phyloP scores from a whole-genome alignment of 495 filamentous ascomycete species.

The Pseudotulostoma volvatum region DNA sequence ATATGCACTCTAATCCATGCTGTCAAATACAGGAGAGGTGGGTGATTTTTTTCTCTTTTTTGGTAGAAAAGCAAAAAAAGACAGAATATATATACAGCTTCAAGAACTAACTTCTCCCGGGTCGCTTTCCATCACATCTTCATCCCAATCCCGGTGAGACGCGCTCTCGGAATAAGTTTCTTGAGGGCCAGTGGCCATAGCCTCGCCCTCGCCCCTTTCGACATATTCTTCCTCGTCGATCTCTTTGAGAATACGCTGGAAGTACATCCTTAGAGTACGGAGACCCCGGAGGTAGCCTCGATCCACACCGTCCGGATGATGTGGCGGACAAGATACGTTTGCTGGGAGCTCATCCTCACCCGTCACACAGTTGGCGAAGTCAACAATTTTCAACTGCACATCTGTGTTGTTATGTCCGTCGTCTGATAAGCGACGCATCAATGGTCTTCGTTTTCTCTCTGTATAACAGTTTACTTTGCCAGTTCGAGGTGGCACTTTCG shows the following conservation, averaged over 20 bases:
- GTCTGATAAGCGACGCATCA: conserved; percentile 17
- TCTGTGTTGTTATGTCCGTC: conserved; percentile 32
- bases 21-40: conserved; percentile 1
- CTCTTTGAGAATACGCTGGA: conserved; percentile 75
- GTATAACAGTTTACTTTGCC: conserved; percentile 3
- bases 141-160: conserved; percentile 26
- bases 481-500: conserved; percentile 6
- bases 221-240: conserved; percentile 40
- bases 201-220: conserved; percentile 33
- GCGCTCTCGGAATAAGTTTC: conserved; percentile 13
- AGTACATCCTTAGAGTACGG: conserved; percentile 64
- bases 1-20: conserved; percentile 7
- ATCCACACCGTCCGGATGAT: conserved; percentile 65
- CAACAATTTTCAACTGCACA: conserved; percentile 87
- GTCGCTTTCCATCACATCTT: conserved; percentile 28
- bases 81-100: conserved; percentile 1
- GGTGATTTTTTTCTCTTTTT: too few relatives aligned
- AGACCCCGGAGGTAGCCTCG: conserved; percentile 79
- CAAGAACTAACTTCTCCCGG: conserved; percentile 32
- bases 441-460: conserved; percentile 8
- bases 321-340: conserved; percentile 60
- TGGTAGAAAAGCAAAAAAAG: conserved; percentile 2
- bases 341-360: conserved; percentile 54
- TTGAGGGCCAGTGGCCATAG: conserved; percentile 20
- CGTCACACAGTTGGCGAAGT: conserved; percentile 95